Percentiles rank a stretch among this genome's conserved stretches.
These are phyloP conservation scores for Tricholoma sp. DNA, from an alignment of 768 basidiomycete species.

Conservation along the genomic window DNA sequence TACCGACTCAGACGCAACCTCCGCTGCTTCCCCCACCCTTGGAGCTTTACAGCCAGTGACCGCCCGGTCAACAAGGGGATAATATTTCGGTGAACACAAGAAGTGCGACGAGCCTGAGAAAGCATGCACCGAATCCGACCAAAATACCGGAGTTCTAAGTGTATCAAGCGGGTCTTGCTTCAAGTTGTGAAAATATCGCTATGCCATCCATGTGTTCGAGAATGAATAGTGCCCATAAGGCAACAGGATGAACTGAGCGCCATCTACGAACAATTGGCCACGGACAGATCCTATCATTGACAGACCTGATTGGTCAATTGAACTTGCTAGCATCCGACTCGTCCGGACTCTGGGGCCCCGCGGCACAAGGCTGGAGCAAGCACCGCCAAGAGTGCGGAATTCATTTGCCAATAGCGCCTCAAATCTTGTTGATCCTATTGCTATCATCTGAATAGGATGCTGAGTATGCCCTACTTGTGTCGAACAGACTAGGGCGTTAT, in stretches of 20 bases:
- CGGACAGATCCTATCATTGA: conserved; percentile 57
- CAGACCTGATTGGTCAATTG: conserved; percentile 69
- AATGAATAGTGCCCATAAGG: conserved; percentile 47
- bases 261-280: conserved; percentile 55
- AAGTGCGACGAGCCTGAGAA: conserved; percentile 51
- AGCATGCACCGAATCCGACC: conserved; percentile 55
- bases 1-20: no score
- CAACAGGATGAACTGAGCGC: conserved; percentile 42
- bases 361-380: conserved; percentile 57
- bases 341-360: no score
- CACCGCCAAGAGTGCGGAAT: conserved; percentile 63
- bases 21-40: no score
- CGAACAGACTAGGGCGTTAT: conserved; percentile 32
- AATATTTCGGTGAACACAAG: conserved; percentile 62
- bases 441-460: not conserved
- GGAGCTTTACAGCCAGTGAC: no score
- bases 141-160: conserved; percentile 63
- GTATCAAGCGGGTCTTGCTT: not conserved
- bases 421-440: conserved; percentile 40
- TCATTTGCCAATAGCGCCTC: conserved; percentile 77
- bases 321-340: conserved; percentile 59
- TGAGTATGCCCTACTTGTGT: conserved; percentile 25
- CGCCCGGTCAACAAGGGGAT: no score
- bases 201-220: conserved; percentile 19
- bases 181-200: not conserved